phyloP scores from a whole-genome alignment of 805 yeast genomes.

The Candida parachauliodes region DNA sequence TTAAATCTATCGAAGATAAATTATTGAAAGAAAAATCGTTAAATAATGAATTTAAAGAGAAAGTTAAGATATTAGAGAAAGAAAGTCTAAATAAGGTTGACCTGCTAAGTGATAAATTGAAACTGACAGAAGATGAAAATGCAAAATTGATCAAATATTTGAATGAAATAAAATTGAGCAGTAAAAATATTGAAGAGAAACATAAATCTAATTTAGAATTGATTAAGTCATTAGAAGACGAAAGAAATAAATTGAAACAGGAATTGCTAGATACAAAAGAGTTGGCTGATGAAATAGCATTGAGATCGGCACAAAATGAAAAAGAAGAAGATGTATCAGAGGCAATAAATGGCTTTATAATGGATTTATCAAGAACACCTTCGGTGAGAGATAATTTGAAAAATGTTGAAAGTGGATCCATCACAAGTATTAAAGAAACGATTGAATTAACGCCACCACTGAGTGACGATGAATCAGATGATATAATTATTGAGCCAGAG shows the following conservation, averaged over 20 bases:
- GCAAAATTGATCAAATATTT: not conserved
- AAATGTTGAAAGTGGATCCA: conserved; percentile 1
- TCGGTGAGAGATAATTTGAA: conserved; percentile 10
- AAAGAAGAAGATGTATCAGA: conserved; percentile 6
- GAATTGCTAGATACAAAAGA: not conserved
- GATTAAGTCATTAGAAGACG: conserved; percentile 6
- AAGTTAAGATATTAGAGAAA: conserved; percentile 10
- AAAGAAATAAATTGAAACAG: not conserved
- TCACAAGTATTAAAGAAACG: conserved; percentile 1
- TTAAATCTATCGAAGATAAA: conserved; percentile 13
- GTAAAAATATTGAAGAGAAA: not conserved
- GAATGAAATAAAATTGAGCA: conserved; percentile 1
- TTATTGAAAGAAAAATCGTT: conserved; percentile 14
- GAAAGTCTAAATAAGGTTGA: conserved; percentile 7
- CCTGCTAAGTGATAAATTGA: conserved; percentile 2
- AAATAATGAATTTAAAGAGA: conserved; percentile 15
- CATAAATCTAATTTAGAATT: conserved; percentile 1
- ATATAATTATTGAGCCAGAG: not conserved
- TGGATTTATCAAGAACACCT: conserved; percentile 11
- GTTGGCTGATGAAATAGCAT: conserved; percentile 4
- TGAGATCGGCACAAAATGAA: not conserved
- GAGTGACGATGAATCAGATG: conserved; percentile 8
- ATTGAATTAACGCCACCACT: conserved; percentile 11
- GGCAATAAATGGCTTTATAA: conserved; percentile 11
- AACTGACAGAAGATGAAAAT: conserved; percentile 2